Conservation (phyloP, 139 green algal species). For the Bryopsis sp. region DNA sequence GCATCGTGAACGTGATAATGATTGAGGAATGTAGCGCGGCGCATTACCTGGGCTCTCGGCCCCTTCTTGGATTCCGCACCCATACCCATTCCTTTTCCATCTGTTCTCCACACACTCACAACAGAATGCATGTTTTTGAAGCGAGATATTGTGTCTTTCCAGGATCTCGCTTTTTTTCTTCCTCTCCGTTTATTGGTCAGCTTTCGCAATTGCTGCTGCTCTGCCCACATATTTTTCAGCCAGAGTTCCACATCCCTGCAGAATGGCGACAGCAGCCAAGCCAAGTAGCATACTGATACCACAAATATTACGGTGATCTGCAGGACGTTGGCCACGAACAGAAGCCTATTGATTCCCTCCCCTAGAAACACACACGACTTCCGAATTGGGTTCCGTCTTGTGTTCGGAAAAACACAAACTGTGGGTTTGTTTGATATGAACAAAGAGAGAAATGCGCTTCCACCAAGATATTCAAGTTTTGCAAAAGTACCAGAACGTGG, state of each 20-base stretch:
- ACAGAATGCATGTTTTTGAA: slow-evolving; percentile 2
- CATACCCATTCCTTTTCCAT: not conserved
- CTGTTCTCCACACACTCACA: slow-evolving; percentile 1
- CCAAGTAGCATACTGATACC: not conserved
- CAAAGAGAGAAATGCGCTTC: too few species aligned
- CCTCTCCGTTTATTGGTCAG: not conserved
- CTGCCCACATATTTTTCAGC: not conserved
- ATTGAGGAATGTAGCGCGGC: too few species aligned
- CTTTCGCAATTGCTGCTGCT: not conserved
- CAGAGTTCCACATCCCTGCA: not conserved
- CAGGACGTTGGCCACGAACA: not conserved
- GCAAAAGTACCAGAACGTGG: not conserved
- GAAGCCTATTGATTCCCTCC: not conserved
- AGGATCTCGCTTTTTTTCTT: not conserved
- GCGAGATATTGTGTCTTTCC: not conserved
- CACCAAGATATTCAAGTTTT: too few species aligned
- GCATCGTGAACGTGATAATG: too few species aligned
- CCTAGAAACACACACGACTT: too few species aligned
- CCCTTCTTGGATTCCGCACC: not conserved
- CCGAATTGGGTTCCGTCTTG: too few species aligned
- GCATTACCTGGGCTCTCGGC: not conserved
- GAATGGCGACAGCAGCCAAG: not conserved
- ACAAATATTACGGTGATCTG: not conserved
- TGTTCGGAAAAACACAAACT: too few species aligned
- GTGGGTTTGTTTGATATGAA: too few species aligned